Percentiles rank a stretch among this genome's conserved stretches.
Evolutionary conservation across 2,329 filamentous ascomycete genomes (phyloP).

Genomic region (Chalaropsis ovoidea): DNA sequence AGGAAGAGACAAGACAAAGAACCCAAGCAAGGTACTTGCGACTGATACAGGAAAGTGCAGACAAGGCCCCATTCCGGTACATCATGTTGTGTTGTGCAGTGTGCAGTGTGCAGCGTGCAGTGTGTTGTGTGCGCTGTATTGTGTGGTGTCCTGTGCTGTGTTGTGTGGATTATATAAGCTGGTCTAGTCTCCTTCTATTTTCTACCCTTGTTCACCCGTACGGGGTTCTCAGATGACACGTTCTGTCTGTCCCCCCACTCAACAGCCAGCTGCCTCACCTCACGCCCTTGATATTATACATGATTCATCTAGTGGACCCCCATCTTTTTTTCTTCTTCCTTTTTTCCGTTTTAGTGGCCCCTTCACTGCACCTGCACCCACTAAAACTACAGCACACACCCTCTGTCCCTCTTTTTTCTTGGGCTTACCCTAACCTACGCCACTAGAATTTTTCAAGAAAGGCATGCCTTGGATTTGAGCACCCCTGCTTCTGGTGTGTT

Average conservation of each 20-base stretch:
- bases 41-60: background rate
- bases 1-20: background rate
- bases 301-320: background rate
- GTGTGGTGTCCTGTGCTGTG: no score
- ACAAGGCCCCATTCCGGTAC: background rate
- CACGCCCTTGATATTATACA: conserved; percentile 1
- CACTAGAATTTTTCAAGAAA: background rate
- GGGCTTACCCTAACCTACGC: conserved; percentile 24
- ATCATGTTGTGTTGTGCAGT: no score
- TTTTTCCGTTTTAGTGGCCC: conserved; percentile 17
- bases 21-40: background rate
- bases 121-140: no score
- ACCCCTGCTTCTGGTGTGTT: background rate
- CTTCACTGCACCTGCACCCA: background rate
- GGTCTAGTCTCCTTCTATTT: background rate
- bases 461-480: background rate
- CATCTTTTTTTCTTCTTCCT: conserved; percentile 10
- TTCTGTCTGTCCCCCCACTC: conserved; percentile 14
- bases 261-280: background rate
- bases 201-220: conserved; percentile 1
- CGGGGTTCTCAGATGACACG: conserved; percentile 11
- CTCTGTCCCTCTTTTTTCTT: conserved; percentile 18
- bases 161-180: no score
- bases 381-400: conserved; percentile 24
- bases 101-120: no score